Evolutionary conservation across 73 alveolate species (phyloP).

Genomic region (Breviolum minutum): DNA sequence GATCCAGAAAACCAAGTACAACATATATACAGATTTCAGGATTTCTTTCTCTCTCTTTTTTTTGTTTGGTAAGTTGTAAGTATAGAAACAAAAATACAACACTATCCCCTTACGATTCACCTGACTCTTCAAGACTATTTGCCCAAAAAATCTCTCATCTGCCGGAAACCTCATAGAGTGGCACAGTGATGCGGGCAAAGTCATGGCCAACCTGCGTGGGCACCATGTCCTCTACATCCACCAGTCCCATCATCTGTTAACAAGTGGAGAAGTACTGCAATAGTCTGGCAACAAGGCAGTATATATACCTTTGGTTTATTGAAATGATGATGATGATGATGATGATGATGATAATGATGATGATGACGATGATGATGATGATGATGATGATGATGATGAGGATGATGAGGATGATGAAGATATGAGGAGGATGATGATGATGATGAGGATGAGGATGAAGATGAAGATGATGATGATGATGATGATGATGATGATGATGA

Average conservation of each 20-base stretch:
- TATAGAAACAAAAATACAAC: no score
- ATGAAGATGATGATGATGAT: neutral
- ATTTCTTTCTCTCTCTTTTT: no score
- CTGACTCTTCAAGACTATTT: no score
- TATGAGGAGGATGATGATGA: neutral
- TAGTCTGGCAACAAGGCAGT: neutral
- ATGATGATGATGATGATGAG: slow-evolving; percentile 11
- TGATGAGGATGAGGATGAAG: neutral
- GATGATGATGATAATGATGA: neutral
- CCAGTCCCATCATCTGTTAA: no score
- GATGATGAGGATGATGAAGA: slow-evolving; percentile 2
- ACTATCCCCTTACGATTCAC: no score
- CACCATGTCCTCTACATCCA: neutral
- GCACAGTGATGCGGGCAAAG: slow-evolving; percentile 81
- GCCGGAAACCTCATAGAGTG: slow-evolving; percentile 79
- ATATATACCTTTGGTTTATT: neutral
- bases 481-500: neutral
- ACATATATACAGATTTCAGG: no score
- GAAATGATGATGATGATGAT: neutral
- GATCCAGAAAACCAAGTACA: no score
- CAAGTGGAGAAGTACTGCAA: no score
- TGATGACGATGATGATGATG: slow-evolving; percentile 10
- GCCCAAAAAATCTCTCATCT: no score
- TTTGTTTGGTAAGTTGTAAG: no score
- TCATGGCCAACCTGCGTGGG: slow-evolving; percentile 56